Conservation (phyloP, 805 yeast genomes). For the Pichia deserticola region DNA sequence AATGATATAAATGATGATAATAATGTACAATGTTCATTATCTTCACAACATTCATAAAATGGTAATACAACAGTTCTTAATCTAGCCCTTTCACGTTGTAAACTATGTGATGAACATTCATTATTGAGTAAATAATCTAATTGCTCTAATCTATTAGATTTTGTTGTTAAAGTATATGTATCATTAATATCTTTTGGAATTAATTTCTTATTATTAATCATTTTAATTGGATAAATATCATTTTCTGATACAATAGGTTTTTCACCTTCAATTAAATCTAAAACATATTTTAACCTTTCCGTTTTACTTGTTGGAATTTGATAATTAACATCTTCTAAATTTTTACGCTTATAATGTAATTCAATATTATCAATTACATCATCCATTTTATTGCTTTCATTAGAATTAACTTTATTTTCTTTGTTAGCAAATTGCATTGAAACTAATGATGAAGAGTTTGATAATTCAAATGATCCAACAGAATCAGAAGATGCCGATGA, state of each 20-base stretch:
- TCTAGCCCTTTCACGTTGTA: constrained; percentile 35
- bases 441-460: too few species aligned
- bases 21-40: constrained; percentile 28
- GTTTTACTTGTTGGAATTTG: constrained; percentile 17
- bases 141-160: constrained; percentile 19
- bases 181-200: constrained; percentile 19
- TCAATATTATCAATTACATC: not conserved
- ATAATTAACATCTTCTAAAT: not conserved
- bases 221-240: constrained; percentile 19
- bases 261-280: constrained; percentile 18
- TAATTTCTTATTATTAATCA: constrained; percentile 15
- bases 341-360: not conserved
- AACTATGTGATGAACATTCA: constrained; percentile 31
- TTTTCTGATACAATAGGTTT: constrained; percentile 12
- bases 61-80: constrained; percentile 33
- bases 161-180: constrained; percentile 24
- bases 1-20: constrained; percentile 17
- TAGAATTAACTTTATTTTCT: too few species aligned
- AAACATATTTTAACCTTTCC: constrained; percentile 14
- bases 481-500: not conserved
- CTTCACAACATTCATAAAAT: constrained; percentile 45
- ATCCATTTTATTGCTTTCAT: not conserved
- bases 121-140: constrained; percentile 18
- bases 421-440: too few species aligned
- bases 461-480: too few species aligned